Evolutionary conservation across 768 basidiomycete species (phyloP), one percentile per base, ranked within the genome.

Genomic region (Gelatoporia subvermispora): DNA sequence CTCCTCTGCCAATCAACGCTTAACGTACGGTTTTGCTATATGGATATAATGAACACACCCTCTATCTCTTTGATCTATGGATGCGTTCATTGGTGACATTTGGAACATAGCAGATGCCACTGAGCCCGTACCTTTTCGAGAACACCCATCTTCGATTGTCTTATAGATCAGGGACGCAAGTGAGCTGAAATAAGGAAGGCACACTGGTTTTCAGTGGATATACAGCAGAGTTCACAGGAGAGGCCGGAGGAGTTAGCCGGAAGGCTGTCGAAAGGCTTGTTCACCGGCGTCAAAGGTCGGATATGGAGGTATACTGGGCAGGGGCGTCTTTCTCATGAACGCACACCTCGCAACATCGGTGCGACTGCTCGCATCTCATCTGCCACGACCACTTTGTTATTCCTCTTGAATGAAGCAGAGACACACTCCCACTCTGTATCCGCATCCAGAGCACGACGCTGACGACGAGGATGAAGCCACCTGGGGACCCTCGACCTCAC

Each of bases 61-160:
- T 97, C 91, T 54, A 95, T 95, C 67, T 89, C 92, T 67, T 93
- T 94, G 59, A 96, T 95, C 92, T 94, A 23, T 24, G 45, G 17
- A 21, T 35, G 36, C 24, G 28, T 13, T 31, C 25, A 41, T 39
- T 8, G 4, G 10, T 17, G 24, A 39, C 28, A 31, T 5, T 24
- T 22, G 9, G n/a, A 38, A 21, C 10, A 10, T 17, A 25, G 16
- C 15, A 21, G 45, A 28, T 24, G 35, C n/a, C n/a, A n/a, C n/a
- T n/a, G n/a, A n/a, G n/a, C n/a, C 39, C 55, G 21, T 20, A 74
- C 91, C 83, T 97, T 97, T 71, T 97, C 94, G 59, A 93, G 76
- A 61, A 96, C 81, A 60, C 93, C 94, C 94, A 97, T 96, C 61
- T 55, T 80, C 61, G 25, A 37, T 35, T 35, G n/a, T n/a, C n/a